Evolutionary conservation across 495 filamentous ascomycete genomes (phyloP).

Genomic region (Penicillium roqueforti): DNA sequence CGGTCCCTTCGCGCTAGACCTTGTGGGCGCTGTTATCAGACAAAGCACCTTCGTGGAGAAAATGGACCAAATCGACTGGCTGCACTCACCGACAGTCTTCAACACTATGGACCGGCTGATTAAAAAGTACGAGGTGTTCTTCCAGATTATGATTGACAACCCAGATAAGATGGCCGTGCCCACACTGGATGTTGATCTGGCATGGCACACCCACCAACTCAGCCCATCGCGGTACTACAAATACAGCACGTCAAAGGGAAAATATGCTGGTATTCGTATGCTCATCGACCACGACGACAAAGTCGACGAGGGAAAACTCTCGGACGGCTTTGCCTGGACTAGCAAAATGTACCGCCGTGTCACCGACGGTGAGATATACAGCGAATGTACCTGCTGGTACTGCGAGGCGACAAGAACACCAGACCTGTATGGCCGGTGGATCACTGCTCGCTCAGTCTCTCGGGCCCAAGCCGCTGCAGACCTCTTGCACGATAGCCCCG

Average conservation of each 20-base stretch:
- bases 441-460: conserved; percentile 26
- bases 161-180: conserved; percentile 61
- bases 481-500: conserved; percentile 49
- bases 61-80: conserved; percentile 74
- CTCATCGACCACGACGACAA: conserved; percentile 87
- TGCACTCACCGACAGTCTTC: conserved; percentile 60
- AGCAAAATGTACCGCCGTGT: conserved; percentile 61
- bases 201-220: conserved; percentile 67
- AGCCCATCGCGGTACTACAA: conserved; percentile 57
- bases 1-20: conserved; percentile 66
- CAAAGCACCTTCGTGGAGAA: conserved; percentile 77
- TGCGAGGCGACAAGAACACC: conserved; percentile 71
- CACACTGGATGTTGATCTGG: conserved; percentile 79
- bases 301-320: conserved; percentile 62
- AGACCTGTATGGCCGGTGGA: conserved; percentile 46
- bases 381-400: conserved; percentile 84
- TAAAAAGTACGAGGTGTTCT: conserved; percentile 66
- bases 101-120: conserved; percentile 64
- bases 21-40: conserved; percentile 71
- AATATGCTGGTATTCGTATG: neutral
- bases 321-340: conserved; percentile 67
- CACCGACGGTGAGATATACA: conserved; percentile 60
- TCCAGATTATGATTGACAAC: conserved; percentile 56
- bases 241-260: conserved; percentile 33
- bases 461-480: conserved; percentile 38